Evolutionary conservation across 1,284 basidiomycete genomes (phyloP).

Genomic region (Inonotus hispidus): DNA sequence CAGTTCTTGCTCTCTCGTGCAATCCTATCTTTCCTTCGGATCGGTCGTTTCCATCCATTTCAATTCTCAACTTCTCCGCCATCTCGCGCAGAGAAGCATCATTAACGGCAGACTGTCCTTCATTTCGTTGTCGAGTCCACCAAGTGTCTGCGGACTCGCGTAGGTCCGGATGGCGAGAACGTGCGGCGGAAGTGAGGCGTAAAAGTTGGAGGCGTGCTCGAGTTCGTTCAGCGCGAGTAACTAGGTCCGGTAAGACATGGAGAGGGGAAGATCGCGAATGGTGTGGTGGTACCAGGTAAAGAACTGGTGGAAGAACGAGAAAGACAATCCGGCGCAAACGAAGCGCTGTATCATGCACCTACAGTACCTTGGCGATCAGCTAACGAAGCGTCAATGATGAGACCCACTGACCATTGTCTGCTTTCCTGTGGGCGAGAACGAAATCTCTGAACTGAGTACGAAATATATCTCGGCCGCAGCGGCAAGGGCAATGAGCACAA

Average conservation of each 20-base stretch:
- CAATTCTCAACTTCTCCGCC: slow-evolving; percentile 44
- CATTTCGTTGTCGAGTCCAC: slow-evolving; percentile 50
- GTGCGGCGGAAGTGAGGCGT: slow-evolving; percentile 47
- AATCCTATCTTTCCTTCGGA: neutral
- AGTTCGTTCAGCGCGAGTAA: slow-evolving; percentile 35
- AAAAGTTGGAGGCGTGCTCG: slow-evolving; percentile 44
- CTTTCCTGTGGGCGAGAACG: neutral
- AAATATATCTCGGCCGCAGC: slow-evolving; percentile 22
- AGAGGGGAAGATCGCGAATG: slow-evolving; percentile 25
- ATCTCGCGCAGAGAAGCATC: slow-evolving; percentile 45
- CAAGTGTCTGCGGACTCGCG: slow-evolving; percentile 42
- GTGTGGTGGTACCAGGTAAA: slow-evolving; percentile 39
- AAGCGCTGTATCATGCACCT: slow-evolving; percentile 66
- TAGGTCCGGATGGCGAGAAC: slow-evolving; percentile 47
- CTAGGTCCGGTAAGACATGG: slow-evolving; percentile 27
- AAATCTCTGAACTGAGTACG: neutral
- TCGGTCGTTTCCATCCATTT: slow-evolving; percentile 28
- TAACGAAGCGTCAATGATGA: too few species aligned
- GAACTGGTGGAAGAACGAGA: slow-evolving; percentile 47
- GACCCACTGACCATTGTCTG: neutral
- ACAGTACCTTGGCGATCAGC: neutral
- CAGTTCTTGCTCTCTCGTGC: neutral
- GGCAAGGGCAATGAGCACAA: slow-evolving; percentile 40
- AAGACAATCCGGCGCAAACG: slow-evolving; percentile 51
- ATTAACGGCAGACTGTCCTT: slow-evolving; percentile 43